Conservation (phyloP, 2,329 filamentous ascomycete genomes). For the Graphilbum ipis-grandicollis region DNA sequence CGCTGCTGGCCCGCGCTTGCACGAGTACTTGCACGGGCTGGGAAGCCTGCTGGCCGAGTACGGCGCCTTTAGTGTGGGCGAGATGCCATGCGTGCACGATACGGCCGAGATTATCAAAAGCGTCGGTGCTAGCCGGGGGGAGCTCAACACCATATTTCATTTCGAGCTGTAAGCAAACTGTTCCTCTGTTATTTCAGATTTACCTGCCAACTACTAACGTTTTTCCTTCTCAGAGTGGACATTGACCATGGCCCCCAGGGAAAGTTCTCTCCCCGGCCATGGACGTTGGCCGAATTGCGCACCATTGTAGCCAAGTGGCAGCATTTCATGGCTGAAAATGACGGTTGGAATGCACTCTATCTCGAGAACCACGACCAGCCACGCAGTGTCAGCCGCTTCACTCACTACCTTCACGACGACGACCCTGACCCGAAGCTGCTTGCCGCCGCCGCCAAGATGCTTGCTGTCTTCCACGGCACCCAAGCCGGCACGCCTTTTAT, state of each 20-base stretch:
- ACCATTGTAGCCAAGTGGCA: constrained; percentile 15
- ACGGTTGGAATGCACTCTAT: constrained; percentile 40
- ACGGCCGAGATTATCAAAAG: constrained; percentile 4
- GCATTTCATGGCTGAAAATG: constrained; percentile 29
- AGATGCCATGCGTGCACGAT: constrained; percentile 17
- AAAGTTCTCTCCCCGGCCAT: constrained; percentile 2
- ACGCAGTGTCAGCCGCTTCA: constrained; percentile 34
- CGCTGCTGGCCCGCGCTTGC: constrained; percentile 36
- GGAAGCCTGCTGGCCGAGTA: constrained; percentile 51
- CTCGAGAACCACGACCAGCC: constrained; percentile 46
- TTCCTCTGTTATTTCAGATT: too few relatives aligned
- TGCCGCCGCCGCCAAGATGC: constrained; percentile 29
- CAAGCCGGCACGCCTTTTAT: constrained; percentile 35
- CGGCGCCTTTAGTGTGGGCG: constrained; percentile 52
- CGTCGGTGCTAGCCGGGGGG: constrained; percentile 1
- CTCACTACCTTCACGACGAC: constrained; percentile 19
- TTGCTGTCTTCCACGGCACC: constrained; percentile 26
- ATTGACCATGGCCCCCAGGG: constrained; percentile 3
- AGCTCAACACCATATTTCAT: constrained; percentile 5
- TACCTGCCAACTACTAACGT: too few relatives aligned
- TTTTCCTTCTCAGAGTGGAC: neutral
- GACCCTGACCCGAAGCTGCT: constrained; percentile 13
- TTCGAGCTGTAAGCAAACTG: constrained; percentile 1
- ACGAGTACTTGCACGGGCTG: constrained; percentile 49
- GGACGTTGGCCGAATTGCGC: constrained; percentile 1